Percentiles rank a stretch among this genome's conserved stretches.
Evolutionary conservation across 2,329 filamentous ascomycete genomes (phyloP).

Genomic region (Penicillium vulpinum): DNA sequence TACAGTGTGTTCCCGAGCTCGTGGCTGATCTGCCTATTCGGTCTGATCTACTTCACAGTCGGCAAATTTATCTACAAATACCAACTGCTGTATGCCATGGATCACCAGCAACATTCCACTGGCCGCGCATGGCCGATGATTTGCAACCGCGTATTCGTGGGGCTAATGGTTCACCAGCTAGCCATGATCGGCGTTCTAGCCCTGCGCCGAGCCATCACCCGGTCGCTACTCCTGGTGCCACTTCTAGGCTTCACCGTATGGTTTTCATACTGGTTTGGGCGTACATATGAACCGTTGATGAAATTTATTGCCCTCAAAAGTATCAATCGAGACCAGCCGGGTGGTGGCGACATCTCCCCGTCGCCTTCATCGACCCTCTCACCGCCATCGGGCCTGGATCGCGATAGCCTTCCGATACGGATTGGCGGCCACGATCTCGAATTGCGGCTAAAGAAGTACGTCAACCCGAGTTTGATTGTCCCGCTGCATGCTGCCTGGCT

Average conservation of each 20-base stretch:
- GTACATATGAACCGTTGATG: slow-evolving; percentile 83
- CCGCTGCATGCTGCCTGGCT: slow-evolving; percentile 49
- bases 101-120: slow-evolving; percentile 70
- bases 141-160: slow-evolving; percentile 84
- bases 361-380: slow-evolving; percentile 42
- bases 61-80: slow-evolving; percentile 60
- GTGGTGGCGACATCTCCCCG: slow-evolving; percentile 38
- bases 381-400: slow-evolving; percentile 45
- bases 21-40: slow-evolving; percentile 77
- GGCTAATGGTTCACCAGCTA: slow-evolving; percentile 83
- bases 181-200: slow-evolving; percentile 87
- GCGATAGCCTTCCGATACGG: slow-evolving; percentile 44
- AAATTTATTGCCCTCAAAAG: slow-evolving; percentile 89
- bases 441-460: slow-evolving; percentile 46
- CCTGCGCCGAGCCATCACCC: slow-evolving; percentile 68
- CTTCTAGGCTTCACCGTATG: slow-evolving; percentile 78
- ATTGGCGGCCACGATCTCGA: slow-evolving; percentile 44
- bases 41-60: slow-evolving; percentile 60
- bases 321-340: slow-evolving; percentile 66
- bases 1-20: slow-evolving; percentile 84
- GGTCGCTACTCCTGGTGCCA: slow-evolving; percentile 72
- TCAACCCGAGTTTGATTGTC: slow-evolving; percentile 48
- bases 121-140: slow-evolving; percentile 96
- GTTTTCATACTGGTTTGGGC: slow-evolving; percentile 81
- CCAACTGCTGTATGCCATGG: slow-evolving; percentile 96